Base-by-base conservation (phyloP, 208 protist species). In the Novymonas esmeraldas region DNA sequence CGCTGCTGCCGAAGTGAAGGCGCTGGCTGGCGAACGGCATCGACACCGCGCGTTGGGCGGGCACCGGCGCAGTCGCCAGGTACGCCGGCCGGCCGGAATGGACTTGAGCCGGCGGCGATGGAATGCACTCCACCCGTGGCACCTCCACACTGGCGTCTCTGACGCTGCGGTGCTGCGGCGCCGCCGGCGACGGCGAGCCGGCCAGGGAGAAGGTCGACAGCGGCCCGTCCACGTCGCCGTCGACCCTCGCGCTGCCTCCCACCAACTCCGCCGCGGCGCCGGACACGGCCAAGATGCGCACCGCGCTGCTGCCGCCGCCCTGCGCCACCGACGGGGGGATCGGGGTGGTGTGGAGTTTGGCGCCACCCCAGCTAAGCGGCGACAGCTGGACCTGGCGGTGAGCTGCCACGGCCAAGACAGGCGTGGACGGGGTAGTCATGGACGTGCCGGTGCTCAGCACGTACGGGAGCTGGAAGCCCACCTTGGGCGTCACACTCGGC, bases 271-370 rank as follows among this genome's bases (percentile, higher is more conserved):
- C 42, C 20, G 10, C 39, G n/a, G 24, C 59, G 11, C 36, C 41
- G 9, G 55, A 26, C 1, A 31, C 18, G 24, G 42, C 41, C 31
- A 73, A 28, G 6, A 59, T 48, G 34, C 58, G 68, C 38, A 73
- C 59, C 14, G 58, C 68, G 51, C 56, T 51, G 60, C 59, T 62
- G 50, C 68, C 68, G 3, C 51, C 44, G 0, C 68, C 68, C 41
- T 67, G 56, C 14, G 68, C 68, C 38, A 63, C 51, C 22, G 58
- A 59, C 28, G 36, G 26, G 18, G 54, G 22, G 33, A 59, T 13
- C 22, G 36, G 22, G 16, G 34, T 31, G 18, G 54, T 20, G 54
- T 6, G 20, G 13, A 18, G 20, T 20, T 39, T 26, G 54, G 54
- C 22, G 54, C 55, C 20, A 46, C 38, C 11, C 20, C n/a, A 26